Evolutionary conservation across 805 yeast species (phyloP), one percentile per base, ranked within the genome.

Genomic region (Metschnikowia aberdeeniae): DNA sequence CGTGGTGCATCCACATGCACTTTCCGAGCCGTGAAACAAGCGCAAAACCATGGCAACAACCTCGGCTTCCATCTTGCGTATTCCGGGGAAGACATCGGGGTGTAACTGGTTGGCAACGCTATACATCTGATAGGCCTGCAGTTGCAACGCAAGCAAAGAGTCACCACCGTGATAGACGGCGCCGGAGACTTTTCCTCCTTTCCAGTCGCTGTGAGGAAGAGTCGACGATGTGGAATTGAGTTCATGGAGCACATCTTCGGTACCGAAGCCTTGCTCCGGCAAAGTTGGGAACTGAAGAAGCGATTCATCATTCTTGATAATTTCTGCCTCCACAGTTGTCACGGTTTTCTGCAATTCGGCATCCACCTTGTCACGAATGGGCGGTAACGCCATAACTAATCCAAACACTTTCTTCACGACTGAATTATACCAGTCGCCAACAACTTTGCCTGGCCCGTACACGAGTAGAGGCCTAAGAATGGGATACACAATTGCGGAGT

Each of bases 31-130:
- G 63, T 90, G 76, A 70, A 84, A 92, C 57, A 90, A 59, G 14
- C 73, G 75, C 51, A 93, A 69, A 5, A 86, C 90, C 98, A 93
- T 93, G 1, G 92, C 73, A 3, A 92, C 97, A 9, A 90, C 88
- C 59, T 93, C 98, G 6, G 96, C 72, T 61, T 92, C 99, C 96
- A 92, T 90, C 63, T 92, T 89, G 35, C 99, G 80, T 6, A 92
- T 86, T 5, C 95, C 98, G 0, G 98, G 99, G 60, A 92, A 92
- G 3, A 89, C 93, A 65, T 92, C 98, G 0, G 99, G 99, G 62
- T 92, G 99, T 42, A 92, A 72, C 66, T 93, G 99, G 66, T 93
- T 92, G 2, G 97, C 89, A 20, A 90, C 89, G 5, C 93, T 80
- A 63, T 79, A 90, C 58, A 77, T 76, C 43, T 80, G 77, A 62